A percentile compares a stretch with the other conserved stretches of the same genome.
Conservation (phyloP, 2,329 filamentous ascomycete species). For the Paecilomyces sp. region DNA sequence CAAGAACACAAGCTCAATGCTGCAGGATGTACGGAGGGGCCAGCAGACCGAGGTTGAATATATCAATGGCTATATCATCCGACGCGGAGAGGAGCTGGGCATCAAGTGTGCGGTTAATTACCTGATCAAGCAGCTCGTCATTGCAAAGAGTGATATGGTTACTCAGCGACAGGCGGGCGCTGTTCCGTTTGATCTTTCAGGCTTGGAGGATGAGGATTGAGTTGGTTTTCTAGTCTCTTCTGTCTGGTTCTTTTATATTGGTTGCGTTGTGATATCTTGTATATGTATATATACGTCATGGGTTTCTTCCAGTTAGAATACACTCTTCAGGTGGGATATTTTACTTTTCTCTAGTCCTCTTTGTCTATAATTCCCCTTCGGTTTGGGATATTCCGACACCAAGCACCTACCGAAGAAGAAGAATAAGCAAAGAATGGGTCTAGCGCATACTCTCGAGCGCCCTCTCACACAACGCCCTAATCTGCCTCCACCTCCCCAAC, state of each 20-base stretch:
- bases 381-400: neutral
- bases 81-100: slow-evolving; percentile 63
- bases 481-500: slow-evolving; percentile 33
- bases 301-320: neutral
- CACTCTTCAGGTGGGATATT: neutral
- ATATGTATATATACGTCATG: neutral
- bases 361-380: neutral
- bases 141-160: slow-evolving; percentile 55
- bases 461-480: slow-evolving; percentile 23
- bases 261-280: neutral
- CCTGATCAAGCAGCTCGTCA: slow-evolving; percentile 64
- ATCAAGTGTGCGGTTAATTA: slow-evolving; percentile 67
- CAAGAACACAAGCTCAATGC: slow-evolving; percentile 59
- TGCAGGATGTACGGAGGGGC: slow-evolving; percentile 56
- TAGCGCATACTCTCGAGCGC: slow-evolving; percentile 15
- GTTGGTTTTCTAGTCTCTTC: neutral
- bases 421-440: too few relatives aligned
- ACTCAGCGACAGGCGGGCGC: slow-evolving; percentile 20
- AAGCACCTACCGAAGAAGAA: neutral
- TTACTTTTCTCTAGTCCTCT: neutral
- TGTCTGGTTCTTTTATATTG: neutral
- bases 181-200: slow-evolving; percentile 23
- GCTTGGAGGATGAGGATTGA: slow-evolving; percentile 6
- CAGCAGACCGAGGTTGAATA: slow-evolving; percentile 69
- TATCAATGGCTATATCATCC: slow-evolving; percentile 81